A percentile compares a stretch with the other conserved stretches of the same genome.
Evolutionary conservation across 345 rosid genomes (phyloP).

Genomic region (Acer campestre): DNA sequence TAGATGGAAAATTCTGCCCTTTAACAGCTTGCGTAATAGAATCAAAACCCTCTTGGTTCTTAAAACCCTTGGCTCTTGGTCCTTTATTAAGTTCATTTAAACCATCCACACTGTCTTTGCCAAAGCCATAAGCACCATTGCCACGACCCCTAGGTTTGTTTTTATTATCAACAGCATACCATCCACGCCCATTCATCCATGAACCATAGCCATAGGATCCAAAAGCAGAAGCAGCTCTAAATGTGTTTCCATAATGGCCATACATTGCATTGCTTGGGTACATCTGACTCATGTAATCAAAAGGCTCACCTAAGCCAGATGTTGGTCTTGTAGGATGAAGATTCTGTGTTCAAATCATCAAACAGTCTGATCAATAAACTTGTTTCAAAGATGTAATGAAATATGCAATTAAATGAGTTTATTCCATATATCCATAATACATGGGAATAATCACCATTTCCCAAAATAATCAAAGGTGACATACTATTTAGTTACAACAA

Average conservation of each 20-base stretch:
- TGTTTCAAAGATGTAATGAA: background rate
- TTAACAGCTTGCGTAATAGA: constrained; percentile 28
- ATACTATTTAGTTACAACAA: background rate
- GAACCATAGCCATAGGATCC: constrained; percentile 61
- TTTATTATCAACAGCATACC: constrained; percentile 62
- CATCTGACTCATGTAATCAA: constrained; percentile 51
- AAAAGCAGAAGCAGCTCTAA: constrained; percentile 47
- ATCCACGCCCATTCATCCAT: constrained; percentile 61
- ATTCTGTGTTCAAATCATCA: constrained; percentile 29
- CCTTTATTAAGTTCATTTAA: constrained; percentile 80
- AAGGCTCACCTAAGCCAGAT: constrained; percentile 41
- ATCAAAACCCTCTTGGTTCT: constrained; percentile 44
- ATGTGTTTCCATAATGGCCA: constrained; percentile 55
- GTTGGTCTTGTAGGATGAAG: constrained; percentile 45
- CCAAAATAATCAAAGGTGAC: background rate
- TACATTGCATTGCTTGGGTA: constrained; percentile 53
- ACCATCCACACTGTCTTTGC: constrained; percentile 67
- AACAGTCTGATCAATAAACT: constrained; percentile 1
- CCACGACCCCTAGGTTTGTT: constrained; percentile 51
- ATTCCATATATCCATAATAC: background rate
- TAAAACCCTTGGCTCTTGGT: constrained; percentile 62
- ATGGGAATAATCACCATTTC: too few species aligned
- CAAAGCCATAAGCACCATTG: constrained; percentile 40
- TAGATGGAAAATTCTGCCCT: constrained; percentile 33
- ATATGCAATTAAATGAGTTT: background rate